Conservation (phyloP, 108 stramenopile species). For the Cylindrotheca closterium region DNA sequence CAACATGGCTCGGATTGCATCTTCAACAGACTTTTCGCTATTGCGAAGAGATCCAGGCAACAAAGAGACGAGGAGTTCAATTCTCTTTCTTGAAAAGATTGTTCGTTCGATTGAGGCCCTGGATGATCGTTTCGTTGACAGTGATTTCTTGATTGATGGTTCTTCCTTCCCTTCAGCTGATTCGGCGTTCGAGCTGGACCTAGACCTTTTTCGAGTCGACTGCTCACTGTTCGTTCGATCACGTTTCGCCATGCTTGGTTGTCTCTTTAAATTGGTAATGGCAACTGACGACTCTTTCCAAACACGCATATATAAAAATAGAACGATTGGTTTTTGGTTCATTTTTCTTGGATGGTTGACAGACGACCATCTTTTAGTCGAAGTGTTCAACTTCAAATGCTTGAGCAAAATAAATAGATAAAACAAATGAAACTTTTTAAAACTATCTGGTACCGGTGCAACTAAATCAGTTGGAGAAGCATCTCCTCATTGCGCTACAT, state of each 20-base stretch:
- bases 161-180: neutral
- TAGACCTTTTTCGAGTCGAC: constrained; percentile 20
- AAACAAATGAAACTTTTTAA: too few relatives aligned
- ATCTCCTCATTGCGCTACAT: too few relatives aligned
- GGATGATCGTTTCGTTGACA: constrained; percentile 21
- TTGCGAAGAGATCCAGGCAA: constrained; percentile 41
- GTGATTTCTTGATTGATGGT: constrained; percentile 15
- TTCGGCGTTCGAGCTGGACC: too few relatives aligned
- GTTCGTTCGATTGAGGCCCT: neutral
- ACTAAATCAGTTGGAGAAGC: too few relatives aligned
- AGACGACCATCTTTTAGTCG: too few relatives aligned
- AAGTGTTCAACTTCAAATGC: too few relatives aligned
- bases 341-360: too few relatives aligned
- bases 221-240: constrained; percentile 22
- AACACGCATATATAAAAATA: too few relatives aligned
- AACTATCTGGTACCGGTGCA: too few relatives aligned
- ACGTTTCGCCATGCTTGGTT: constrained; percentile 20
- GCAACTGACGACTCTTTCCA: too few relatives aligned
- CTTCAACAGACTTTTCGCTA: constrained; percentile 34
- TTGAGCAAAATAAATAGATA: too few relatives aligned
- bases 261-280: neutral
- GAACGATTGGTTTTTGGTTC: too few relatives aligned
- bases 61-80: constrained; percentile 44
- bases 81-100: constrained; percentile 34
- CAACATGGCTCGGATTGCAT: constrained; percentile 29